Base-by-base conservation (phyloP, 306 rosid species). In the Malus asiatica region DNA sequence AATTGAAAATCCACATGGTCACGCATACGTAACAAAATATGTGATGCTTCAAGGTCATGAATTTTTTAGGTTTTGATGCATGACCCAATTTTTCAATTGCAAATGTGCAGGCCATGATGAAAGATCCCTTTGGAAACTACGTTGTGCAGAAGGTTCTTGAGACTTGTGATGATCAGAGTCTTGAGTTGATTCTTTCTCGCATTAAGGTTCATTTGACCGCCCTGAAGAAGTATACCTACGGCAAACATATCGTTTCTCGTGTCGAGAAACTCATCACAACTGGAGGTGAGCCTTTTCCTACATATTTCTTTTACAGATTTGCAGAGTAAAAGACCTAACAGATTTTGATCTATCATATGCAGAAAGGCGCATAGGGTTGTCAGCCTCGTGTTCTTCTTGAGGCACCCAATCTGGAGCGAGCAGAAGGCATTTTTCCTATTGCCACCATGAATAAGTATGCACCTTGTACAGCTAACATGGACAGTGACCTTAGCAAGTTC, bases 61-160 rank as follows among this genome's bases (percentile, higher is more conserved):
- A 23, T 23, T 59, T 11, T 4, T 29, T 1, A 62, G 40, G 15
- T 8, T 68, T 44, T 46, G 44, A 33, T 82, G 82, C 70, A 51
- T 75, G 61, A 84, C 74, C 32, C 46, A 63, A 48, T 11, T 32
- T 70, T 46, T 42, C 57, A 76, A 62, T 63, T 81, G 64, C 13
- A 74, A 81, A 71, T 42, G 75, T 77, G 86, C 88, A 95, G 99
- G 93, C 91, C 48, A 95, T 95, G 98, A 95, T 95, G 99, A 95
- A 95, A 77, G 98, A 95, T 84, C 99, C 96, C 14, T 95, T 90
- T 77, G 99, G 97, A 74, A 95, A 95, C 85, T 95, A 95, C 58
- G 97, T 95, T 70, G 97, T 95, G 77, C 97, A 95, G 64, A 95
- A 92, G 87, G 97, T 95, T 84, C 96, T 92, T 0, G 99, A 95